Evolutionary conservation across 1,284 basidiomycete genomes (phyloP).

Genomic region (Sanghuangporus baumii): DNA sequence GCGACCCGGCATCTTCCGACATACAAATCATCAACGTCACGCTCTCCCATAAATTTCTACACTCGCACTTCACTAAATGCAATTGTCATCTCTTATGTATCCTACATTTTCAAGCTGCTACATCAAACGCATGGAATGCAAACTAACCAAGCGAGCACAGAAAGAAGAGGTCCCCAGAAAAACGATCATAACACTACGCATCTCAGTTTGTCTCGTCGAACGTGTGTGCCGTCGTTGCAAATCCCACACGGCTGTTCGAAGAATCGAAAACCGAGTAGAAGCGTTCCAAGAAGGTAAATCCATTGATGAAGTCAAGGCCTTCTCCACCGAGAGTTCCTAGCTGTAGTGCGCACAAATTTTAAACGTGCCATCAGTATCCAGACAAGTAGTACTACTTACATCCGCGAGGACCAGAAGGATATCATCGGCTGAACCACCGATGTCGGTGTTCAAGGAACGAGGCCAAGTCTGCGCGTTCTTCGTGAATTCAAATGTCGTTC

Average conservation of each 20-base stretch:
- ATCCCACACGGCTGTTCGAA: conserved; percentile 18
- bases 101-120: too few relatives aligned
- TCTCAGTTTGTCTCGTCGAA: conserved; percentile 34
- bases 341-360: background rate
- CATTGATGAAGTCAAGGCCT: conserved; percentile 20
- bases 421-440: conserved; percentile 33
- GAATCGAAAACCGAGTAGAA: conserved; percentile 21
- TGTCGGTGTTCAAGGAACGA: conserved; percentile 34
- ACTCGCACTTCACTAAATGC: too few relatives aligned
- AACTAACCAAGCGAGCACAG: too few relatives aligned
- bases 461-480: conserved; percentile 42
- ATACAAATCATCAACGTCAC: too few relatives aligned
- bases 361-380: background rate
- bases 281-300: conserved; percentile 19
- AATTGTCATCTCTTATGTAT: too few relatives aligned
- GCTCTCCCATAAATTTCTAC: too few relatives aligned
- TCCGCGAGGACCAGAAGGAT: conserved; percentile 26
- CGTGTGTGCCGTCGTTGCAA: conserved; percentile 35
- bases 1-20: too few relatives aligned
- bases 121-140: too few relatives aligned
- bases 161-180: too few relatives aligned
- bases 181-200: background rate
- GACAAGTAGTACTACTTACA: background rate
- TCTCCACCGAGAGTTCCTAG: background rate
- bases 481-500: conserved; percentile 17